Base-by-base conservation (phyloP, 805 yeast genomes). In the Saccharomycopsis capsularis region DNA sequence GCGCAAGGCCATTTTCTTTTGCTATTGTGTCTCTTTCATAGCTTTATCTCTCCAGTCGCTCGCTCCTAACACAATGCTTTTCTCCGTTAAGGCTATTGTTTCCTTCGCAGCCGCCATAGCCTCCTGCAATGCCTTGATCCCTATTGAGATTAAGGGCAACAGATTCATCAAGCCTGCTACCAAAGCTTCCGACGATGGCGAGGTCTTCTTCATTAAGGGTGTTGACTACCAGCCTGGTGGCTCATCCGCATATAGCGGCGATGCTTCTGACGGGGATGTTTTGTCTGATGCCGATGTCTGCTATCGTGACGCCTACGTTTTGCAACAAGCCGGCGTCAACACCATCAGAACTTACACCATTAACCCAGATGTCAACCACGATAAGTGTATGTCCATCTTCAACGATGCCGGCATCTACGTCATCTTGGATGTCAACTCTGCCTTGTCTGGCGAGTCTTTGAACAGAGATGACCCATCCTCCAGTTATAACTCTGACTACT, bases 171-270 rank as follows among this genome's bases (percentile, higher is more conserved):
- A 73, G 56, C 83, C 85, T 21, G 66, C 71, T 39, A 58, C 71
- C 4, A 65, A 66, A 46, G 66, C 71, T 13, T 52, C 62, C 3
- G 68, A 68, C 29, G 69, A 69, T 30, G 82, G 81, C 30, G 72
- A 74, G 40, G 83, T 85, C 6, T 90, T 87, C 63, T 83, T 82
- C 64, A 71, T 89, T 48, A 78, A 85, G 53, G 97, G 97, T 54
- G 78, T 90, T 37, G 97, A 88, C 65, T 90, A 90, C 65, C 95
- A 87, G 66, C 95, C 91, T 0, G 96, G 97, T 55, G 97, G 96
- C 1, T 82, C 96, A 0, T 85, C 95, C 0, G 71, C 66, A 15
- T 69, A 63, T 45, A 56, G 64, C 1, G 64, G 62, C 6, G 64
- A 57, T 29, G 68, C 52, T 40, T 55, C 52, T 41, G 61, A 44